Conservation (phyloP, 2,329 filamentous ascomycete species). For the Neonectria ditissima region DNA sequence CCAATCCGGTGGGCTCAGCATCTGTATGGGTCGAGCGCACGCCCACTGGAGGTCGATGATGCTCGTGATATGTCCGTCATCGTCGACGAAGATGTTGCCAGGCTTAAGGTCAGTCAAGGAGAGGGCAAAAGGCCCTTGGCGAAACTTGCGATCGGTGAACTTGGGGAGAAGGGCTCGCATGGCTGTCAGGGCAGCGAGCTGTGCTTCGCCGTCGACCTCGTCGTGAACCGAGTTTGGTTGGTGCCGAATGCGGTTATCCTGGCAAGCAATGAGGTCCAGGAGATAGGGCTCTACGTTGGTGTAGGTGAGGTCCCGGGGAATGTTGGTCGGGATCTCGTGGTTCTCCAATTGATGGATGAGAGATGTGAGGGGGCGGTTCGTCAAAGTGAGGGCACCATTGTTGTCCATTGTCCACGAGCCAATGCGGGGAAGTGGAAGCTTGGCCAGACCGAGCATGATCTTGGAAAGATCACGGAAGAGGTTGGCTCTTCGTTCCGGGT, state of each 20-base stretch:
- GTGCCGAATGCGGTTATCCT: constrained; percentile 50
- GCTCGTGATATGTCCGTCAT: constrained; percentile 48
- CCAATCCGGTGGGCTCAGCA: constrained; percentile 48
- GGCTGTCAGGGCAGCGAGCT: constrained; percentile 46
- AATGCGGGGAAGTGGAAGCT: constrained; percentile 45
- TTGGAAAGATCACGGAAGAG: constrained; percentile 46
- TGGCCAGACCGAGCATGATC: constrained; percentile 45
- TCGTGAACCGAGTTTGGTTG: constrained; percentile 52
- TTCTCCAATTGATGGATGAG: constrained; percentile 51
- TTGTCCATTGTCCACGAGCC: constrained; percentile 45
- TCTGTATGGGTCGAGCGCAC: constrained; percentile 45
- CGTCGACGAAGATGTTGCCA: constrained; percentile 54
- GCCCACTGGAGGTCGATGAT: constrained; percentile 52
- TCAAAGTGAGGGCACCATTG: constrained; percentile 44
- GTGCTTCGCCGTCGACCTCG: constrained; percentile 44
- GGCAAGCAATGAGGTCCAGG: constrained; percentile 49
- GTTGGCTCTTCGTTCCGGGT: constrained; percentile 29
- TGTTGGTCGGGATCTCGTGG: constrained; percentile 48
- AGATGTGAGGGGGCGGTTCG: constrained; percentile 52
- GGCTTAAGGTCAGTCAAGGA: constrained; percentile 54
- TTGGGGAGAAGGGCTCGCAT: constrained; percentile 46
- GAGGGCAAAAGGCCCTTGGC: constrained; percentile 50
- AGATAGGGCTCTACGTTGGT: constrained; percentile 45
- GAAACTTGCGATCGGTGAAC: constrained; percentile 33
- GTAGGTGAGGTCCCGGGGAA: constrained; percentile 50